These are phyloP conservation scores for Pulveroboletus frians DNA, from an alignment of 768 basidiomycete species.

Conservation along the genomic window DNA sequence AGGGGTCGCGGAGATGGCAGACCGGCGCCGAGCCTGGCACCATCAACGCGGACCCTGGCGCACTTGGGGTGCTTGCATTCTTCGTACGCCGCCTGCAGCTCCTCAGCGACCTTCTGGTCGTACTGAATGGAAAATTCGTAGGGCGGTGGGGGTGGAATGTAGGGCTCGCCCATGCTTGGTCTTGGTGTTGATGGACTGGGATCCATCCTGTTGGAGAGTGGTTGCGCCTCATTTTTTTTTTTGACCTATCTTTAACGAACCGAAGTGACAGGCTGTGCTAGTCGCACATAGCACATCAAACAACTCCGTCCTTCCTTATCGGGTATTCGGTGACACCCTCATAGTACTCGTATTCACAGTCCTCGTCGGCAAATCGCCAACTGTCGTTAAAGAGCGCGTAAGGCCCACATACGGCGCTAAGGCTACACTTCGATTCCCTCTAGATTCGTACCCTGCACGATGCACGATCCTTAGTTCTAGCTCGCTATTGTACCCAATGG, in stretches of 20 bases:
- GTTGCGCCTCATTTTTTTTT: too few relatives aligned
- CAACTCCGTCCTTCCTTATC: neutral
- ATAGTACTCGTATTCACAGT: slow-evolving; percentile 10
- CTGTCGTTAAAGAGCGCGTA: neutral
- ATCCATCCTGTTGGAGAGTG: neutral
- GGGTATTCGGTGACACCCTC: neutral
- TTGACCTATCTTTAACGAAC: too few relatives aligned
- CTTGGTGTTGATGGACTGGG: neutral
- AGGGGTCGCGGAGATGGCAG: slow-evolving; percentile 22
- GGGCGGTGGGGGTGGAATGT: slow-evolving; percentile 36
- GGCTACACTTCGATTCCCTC: slow-evolving; percentile 74
- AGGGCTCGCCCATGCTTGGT: slow-evolving; percentile 22
- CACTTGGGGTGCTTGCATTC: slow-evolving; percentile 17
- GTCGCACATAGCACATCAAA: too few relatives aligned
- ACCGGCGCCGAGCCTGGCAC: neutral
- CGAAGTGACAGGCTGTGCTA: too few relatives aligned
- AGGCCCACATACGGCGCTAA: neutral
- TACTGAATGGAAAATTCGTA: slow-evolving; percentile 40
- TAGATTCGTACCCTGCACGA: slow-evolving; percentile 68
- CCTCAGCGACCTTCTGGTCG: slow-evolving; percentile 46
- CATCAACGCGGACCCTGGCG: slow-evolving; percentile 3
- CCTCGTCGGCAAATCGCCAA: slow-evolving; percentile 7
- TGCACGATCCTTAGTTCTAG: neutral
- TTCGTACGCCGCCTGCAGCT: slow-evolving; percentile 9
- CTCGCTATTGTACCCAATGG: neutral